phyloP scores from a whole-genome alignment of 305 asterid genomes.

The Fraxinus angustifolia region DNA sequence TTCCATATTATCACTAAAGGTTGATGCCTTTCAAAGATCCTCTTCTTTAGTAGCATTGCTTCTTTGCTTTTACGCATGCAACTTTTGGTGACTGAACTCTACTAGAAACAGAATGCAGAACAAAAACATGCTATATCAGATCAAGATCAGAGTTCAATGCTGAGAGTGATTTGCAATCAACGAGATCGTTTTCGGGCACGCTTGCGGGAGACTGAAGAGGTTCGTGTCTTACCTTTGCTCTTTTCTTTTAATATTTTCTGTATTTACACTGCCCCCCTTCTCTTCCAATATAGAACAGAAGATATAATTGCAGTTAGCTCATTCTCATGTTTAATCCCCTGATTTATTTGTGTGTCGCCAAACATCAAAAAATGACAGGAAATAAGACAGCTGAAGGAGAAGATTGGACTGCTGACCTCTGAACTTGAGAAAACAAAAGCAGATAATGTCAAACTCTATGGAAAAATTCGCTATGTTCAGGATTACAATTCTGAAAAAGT shows the following conservation, averaged over 20 bases:
- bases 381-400: conserved; percentile 90
- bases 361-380: conserved; percentile 52
- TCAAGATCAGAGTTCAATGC: conserved; percentile 97
- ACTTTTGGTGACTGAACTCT: conserved; percentile 24
- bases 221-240: conserved; percentile 15
- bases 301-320: conserved; percentile 11
- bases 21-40: background rate
- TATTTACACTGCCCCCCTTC: background rate
- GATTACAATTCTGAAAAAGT: conserved; percentile 97
- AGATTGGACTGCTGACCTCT: conserved; percentile 66
- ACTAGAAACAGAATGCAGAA: conserved; percentile 61
- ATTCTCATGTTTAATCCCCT: conserved; percentile 16
- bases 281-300: conserved; percentile 1
- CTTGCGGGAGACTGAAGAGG: conserved; percentile 98
- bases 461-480: conserved; percentile 96
- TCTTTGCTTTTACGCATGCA: conserved; percentile 11
- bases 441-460: conserved; percentile 95
- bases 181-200: conserved; percentile 97
- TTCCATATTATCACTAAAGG: background rate
- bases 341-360: conserved; percentile 19
- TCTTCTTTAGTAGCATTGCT: background rate
- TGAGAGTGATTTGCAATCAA: conserved; percentile 97
- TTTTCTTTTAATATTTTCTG: background rate
- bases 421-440: conserved; percentile 96
- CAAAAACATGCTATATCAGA: conserved; percentile 70